Conservation (phyloP, 148 eudicot species). For the Vaccinium myrtillus region DNA sequence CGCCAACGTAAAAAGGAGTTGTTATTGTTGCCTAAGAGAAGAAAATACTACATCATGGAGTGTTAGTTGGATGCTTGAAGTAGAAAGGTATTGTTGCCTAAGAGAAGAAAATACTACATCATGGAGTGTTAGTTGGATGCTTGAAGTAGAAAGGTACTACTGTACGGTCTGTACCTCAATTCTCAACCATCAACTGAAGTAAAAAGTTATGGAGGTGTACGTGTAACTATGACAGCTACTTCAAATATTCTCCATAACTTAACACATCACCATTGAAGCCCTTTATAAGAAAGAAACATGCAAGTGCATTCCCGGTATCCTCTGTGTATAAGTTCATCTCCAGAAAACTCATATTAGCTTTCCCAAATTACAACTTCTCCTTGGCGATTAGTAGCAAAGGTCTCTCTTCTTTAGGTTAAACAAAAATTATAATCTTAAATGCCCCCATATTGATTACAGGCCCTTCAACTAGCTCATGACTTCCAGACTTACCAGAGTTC, state of each 20-base stretch:
- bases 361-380: neutral
- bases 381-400: neutral
- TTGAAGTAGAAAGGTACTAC: neutral
- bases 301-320: neutral
- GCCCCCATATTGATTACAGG: neutral
- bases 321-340: conserved; percentile 5
- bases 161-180: neutral
- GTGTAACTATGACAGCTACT: neutral
- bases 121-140: neutral
- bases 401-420: neutral
- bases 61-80: neutral
- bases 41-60: neutral
- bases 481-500: neutral
- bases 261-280: neutral
- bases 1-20: neutral
- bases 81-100: neutral
- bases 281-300: neutral
- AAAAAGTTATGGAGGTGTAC: neutral
- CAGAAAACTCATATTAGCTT: neutral
- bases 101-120: neutral
- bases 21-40: conserved; percentile 5
- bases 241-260: neutral
- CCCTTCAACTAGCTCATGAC: neutral
- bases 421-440: neutral
- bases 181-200: neutral